A percentile compares a stretch with the other conserved stretches of the same genome.
Conservation (phyloP, 805 yeast species). For the Cyberlindnera samutprakarnensis region DNA sequence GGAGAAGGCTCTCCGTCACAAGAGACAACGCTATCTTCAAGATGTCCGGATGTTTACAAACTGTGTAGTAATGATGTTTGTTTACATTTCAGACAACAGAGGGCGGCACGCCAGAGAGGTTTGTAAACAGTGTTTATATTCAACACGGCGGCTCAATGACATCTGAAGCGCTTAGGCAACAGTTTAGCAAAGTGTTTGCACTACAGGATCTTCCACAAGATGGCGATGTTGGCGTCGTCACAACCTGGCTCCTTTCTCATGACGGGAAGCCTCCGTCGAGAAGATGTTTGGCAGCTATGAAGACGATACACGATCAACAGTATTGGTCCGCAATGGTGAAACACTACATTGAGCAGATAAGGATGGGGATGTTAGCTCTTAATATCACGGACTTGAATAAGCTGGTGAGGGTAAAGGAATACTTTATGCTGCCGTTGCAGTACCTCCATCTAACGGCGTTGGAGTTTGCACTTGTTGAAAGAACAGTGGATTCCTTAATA, state of each 20-base stretch:
- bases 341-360: constrained; percentile 14
- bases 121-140: no score
- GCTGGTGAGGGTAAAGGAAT: constrained; percentile 12
- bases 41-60: no score
- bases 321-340: constrained; percentile 4
- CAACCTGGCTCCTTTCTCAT: constrained; percentile 20
- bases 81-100: no score
- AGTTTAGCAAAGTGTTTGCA: constrained; percentile 11
- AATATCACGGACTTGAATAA: constrained; percentile 2
- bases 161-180: neutral
- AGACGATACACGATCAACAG: constrained; percentile 4
- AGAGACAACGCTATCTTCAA: no score
- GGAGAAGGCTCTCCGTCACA: no score
- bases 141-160: no score
- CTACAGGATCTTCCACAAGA: constrained; percentile 15
- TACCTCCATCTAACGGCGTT: constrained; percentile 10
- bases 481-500: constrained; percentile 14
- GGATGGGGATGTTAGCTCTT: constrained; percentile 6
- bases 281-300: constrained; percentile 17
- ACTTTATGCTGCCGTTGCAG: constrained; percentile 15
- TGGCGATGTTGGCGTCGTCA: constrained; percentile 15
- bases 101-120: no score
- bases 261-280: constrained; percentile 18
- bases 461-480: constrained; percentile 10
- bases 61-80: no score